phyloP scores from a whole-genome alignment of 2,329 filamentous ascomycete genomes.

The Claviceps sorghi region DNA sequence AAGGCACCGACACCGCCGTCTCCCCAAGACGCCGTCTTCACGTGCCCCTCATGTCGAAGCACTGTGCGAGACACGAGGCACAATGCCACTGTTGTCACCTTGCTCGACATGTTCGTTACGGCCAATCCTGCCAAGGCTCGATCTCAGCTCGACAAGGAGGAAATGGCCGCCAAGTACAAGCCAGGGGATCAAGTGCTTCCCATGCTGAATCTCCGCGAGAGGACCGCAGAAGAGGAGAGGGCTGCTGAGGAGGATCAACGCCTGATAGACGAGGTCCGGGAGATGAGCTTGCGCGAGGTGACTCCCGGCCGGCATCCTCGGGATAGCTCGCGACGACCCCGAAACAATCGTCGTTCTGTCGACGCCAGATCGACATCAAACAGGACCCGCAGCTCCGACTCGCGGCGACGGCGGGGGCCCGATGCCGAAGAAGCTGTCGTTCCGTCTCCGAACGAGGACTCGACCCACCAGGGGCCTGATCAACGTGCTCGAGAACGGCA shows the following conservation, averaged over 20 bases:
- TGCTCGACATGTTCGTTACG: constrained; percentile 75
- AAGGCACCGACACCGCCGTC: constrained; percentile 33
- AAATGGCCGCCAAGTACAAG: constrained; percentile 62
- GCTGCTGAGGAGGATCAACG: constrained; percentile 53
- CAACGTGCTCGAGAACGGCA: constrained; percentile 23
- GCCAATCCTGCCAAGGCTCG: constrained; percentile 65
- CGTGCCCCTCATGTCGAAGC: constrained; percentile 85
- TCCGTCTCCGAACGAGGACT: constrained; percentile 13
- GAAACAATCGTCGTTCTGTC: constrained; percentile 22
- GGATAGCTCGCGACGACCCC: constrained; percentile 15
- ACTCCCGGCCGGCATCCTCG: constrained; percentile 30
- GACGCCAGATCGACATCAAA: constrained; percentile 17
- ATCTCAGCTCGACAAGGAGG: constrained; percentile 56
- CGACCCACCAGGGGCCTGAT: constrained; percentile 16
- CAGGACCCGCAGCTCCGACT: constrained; percentile 17
- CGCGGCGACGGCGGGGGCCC: constrained; percentile 16
- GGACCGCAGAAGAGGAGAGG: constrained; percentile 37
- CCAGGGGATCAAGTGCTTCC: constrained; percentile 72
- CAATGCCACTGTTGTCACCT: constrained; percentile 78
- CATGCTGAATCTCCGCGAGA: constrained; percentile 34
- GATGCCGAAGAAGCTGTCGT: constrained; percentile 11
- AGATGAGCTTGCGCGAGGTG: constrained; percentile 57
- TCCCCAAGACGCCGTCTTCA: constrained; percentile 45
- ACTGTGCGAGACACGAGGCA: constrained; percentile 73
- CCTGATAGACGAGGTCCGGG: constrained; percentile 55